Evolutionary conservation across 768 basidiomycete genomes (phyloP).

Genomic region (Austroboletus eburneus): DNA sequence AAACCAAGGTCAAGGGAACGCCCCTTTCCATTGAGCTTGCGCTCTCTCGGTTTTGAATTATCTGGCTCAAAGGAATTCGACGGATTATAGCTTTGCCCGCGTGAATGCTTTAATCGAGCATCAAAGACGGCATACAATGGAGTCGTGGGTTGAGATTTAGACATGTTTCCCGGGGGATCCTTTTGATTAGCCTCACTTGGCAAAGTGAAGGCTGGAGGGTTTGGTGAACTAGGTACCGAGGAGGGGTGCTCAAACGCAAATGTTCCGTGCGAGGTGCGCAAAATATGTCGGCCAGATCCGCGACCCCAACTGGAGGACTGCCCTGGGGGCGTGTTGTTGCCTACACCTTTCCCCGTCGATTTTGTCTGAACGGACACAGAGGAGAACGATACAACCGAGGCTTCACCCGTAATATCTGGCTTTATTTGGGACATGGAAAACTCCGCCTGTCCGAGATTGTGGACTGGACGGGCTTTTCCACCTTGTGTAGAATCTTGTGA

Average conservation of each 20-base stretch:
- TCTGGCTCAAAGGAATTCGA: constrained; percentile 17
- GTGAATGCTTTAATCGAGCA: constrained; percentile 26
- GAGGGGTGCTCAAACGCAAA: constrained; percentile 71
- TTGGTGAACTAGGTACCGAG: constrained; percentile 41
- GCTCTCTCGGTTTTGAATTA: constrained; percentile 13
- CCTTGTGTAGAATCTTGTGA: constrained; percentile 25
- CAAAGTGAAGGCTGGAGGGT: constrained; percentile 17
- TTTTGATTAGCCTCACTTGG: constrained; percentile 11
- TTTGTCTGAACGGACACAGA: constrained; percentile 39
- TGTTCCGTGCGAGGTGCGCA: constrained; percentile 48
- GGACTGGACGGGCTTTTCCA: constrained; percentile 8
- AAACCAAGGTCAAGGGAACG: constrained; percentile 69
- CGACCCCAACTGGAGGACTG: constrained; percentile 59
- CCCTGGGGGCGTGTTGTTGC: constrained; percentile 27
- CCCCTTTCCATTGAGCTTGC: constrained; percentile 45
- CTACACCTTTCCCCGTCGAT: constrained; percentile 27
- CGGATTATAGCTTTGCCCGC: constrained; percentile 24
- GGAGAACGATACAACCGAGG: constrained; percentile 32
- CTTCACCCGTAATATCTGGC: constrained; percentile 36
- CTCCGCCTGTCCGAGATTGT: constrained; percentile 17
- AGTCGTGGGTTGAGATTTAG: constrained; percentile 10
- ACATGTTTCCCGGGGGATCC: constrained; percentile 1
- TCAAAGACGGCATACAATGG: constrained; percentile 31
- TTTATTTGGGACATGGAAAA: constrained; percentile 24
- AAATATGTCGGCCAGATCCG: constrained; percentile 40